A percentile compares a stretch with the other conserved stretches of the same genome.
Conservation (phyloP, 164 flowering plant species). For the Santalum album region DNA sequence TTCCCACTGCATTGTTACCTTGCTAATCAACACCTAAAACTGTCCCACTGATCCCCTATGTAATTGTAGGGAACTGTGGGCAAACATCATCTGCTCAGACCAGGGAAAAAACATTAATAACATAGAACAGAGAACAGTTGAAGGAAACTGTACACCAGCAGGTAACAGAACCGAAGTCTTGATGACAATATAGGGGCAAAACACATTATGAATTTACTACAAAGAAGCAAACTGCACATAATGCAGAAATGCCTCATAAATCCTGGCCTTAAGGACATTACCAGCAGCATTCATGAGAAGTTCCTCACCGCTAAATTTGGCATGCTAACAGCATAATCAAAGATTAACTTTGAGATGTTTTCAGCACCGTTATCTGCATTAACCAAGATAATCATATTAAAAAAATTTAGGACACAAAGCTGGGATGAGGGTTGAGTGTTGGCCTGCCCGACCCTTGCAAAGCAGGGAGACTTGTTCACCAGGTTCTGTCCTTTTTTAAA, state of each 20-base stretch:
- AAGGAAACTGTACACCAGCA: background rate
- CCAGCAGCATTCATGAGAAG: slow-evolving; percentile 50
- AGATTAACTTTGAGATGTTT: slow-evolving; percentile 47
- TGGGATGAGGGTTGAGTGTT: no score
- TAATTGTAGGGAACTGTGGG: no score
- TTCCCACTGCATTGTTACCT: no score
- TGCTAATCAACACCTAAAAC: no score
- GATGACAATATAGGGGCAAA: background rate
- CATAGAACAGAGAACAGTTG: background rate
- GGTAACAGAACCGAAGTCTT: background rate
- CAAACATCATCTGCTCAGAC: no score
- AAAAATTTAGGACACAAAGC: no score
- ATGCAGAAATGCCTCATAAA: slow-evolving; percentile 11
- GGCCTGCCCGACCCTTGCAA: no score
- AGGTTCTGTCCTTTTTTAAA: no score
- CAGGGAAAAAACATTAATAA: background rate
- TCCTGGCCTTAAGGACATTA: slow-evolving; percentile 26
- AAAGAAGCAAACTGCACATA: slow-evolving; percentile 9
- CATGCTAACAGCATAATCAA: slow-evolving; percentile 36
- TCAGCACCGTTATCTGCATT: slow-evolving; percentile 50
- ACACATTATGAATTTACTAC: background rate
- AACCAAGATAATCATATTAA: no score
- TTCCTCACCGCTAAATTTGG: slow-evolving; percentile 84
- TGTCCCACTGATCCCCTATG: no score
- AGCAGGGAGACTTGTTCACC: no score